These are phyloP conservation scores for Hypseocharis bilobata DNA, from an alignment of 441 rosid species.

Conservation along the genomic window DNA sequence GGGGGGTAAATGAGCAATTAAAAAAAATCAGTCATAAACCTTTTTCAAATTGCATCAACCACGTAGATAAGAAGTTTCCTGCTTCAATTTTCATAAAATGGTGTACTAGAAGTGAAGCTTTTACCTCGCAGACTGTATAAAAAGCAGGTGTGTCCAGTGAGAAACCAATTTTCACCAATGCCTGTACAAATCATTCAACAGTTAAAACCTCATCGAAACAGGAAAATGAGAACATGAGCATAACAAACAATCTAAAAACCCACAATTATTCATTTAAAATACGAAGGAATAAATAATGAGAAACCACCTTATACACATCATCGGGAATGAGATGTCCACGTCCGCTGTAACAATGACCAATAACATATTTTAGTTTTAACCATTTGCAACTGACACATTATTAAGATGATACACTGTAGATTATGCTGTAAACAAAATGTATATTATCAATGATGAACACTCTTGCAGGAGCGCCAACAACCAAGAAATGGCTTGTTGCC, in stretches of 20 bases:
- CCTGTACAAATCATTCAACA: constrained; percentile 31
- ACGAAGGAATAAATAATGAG: neutral
- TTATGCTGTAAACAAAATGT: too few species aligned
- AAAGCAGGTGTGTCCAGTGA: constrained; percentile 54
- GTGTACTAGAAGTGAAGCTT: neutral
- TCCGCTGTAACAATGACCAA: constrained; percentile 30
- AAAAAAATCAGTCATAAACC: too few species aligned
- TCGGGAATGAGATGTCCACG: constrained; percentile 47
- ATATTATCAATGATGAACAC: too few species aligned
- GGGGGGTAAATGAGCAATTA: too few species aligned
- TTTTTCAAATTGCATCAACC: neutral
- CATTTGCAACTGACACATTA: neutral
- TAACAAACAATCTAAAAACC: constrained; percentile 9
- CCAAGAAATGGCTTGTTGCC: too few species aligned
- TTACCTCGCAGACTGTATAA: constrained; percentile 59
- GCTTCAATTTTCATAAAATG: too few species aligned
- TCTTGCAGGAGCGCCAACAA: too few species aligned
- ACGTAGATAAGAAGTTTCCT: too few species aligned
- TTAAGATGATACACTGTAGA: too few species aligned
- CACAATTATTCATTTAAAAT: constrained; percentile 8
- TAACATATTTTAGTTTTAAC: constrained; percentile 1
- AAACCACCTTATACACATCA: constrained; percentile 44
- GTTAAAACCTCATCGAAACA: constrained; percentile 3
- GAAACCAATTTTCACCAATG: constrained; percentile 53
- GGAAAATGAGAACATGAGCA: neutral